These are phyloP conservation scores for Phylloporus arenicola DNA, from an alignment of 768 basidiomycete species.

Conservation along the genomic window DNA sequence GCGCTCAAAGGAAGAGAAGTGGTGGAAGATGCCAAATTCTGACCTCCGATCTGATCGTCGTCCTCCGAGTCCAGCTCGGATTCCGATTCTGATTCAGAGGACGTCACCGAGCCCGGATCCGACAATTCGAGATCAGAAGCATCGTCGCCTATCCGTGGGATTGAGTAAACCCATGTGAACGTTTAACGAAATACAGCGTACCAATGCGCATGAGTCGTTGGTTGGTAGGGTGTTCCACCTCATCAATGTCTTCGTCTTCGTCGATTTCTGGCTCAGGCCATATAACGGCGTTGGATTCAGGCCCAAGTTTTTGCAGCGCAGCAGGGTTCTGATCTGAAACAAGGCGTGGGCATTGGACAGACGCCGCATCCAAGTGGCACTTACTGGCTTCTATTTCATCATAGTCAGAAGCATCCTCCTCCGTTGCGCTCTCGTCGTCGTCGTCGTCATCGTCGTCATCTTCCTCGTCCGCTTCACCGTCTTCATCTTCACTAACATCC, in stretches of 20 bases:
- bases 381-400: constrained; percentile 64
- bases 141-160: constrained; percentile 43
- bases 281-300: constrained; percentile 68
- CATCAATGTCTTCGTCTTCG: constrained; percentile 59
- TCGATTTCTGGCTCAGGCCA: constrained; percentile 68
- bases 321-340: constrained; percentile 45
- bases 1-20: constrained; percentile 40
- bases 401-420: constrained; percentile 51
- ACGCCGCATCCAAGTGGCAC: constrained; percentile 19
- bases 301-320: constrained; percentile 49
- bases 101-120: constrained; percentile 54
- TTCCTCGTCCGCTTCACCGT: constrained; percentile 22
- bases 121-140: constrained; percentile 57
- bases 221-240: constrained; percentile 61
- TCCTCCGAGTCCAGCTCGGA: constrained; percentile 38
- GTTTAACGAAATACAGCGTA: constrained; percentile 20
- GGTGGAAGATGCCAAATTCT: constrained; percentile 41
- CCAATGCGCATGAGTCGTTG: constrained; percentile 74
- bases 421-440: constrained; percentile 27
- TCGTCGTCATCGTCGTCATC: constrained; percentile 34
- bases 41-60: constrained; percentile 35
- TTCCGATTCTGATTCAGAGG: constrained; percentile 42
- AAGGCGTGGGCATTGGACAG: neutral
- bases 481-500: constrained; percentile 20
- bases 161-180: constrained; percentile 1